These are phyloP conservation scores for Mycena citricolor DNA, from an alignment of 1,284 basidiomycete genomes.

Conservation along the genomic window DNA sequence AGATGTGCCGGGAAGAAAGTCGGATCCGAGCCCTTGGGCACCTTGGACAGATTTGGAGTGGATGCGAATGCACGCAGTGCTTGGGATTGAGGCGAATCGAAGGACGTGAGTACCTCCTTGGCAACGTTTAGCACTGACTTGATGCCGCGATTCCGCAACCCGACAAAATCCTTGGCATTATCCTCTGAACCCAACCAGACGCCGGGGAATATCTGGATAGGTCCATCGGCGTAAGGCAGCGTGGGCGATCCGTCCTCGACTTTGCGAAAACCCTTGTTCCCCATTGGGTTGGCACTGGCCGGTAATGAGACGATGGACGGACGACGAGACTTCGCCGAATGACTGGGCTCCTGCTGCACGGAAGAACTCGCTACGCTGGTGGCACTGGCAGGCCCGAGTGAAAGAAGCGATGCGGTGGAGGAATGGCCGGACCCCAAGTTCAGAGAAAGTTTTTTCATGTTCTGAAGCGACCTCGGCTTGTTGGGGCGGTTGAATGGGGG, in stretches of 20 bases:
- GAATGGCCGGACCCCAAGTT: slow-evolving; percentile 61
- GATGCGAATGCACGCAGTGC: slow-evolving; percentile 61
- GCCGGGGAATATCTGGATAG: slow-evolving; percentile 85
- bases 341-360: slow-evolving; percentile 27
- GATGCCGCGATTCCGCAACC: slow-evolving; percentile 73
- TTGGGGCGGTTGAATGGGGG: slow-evolving; percentile 42
- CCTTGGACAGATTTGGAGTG: slow-evolving; percentile 59
- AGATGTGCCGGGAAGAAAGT: slow-evolving; percentile 66
- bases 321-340: slow-evolving; percentile 44
- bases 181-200: slow-evolving; percentile 95
- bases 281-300: slow-evolving; percentile 37
- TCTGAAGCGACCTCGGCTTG: slow-evolving; percentile 48
- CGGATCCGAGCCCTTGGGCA: slow-evolving; percentile 37
- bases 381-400: slow-evolving; percentile 28
- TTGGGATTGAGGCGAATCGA: slow-evolving; percentile 50
- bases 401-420: slow-evolving; percentile 35
- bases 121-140: slow-evolving; percentile 91
- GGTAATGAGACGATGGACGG: slow-evolving; percentile 70
- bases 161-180: slow-evolving; percentile 79
- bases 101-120: slow-evolving; percentile 85
- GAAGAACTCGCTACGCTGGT: no score
- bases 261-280: slow-evolving; percentile 54
- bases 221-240: slow-evolving; percentile 81
- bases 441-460: slow-evolving; percentile 76
- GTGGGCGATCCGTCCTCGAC: slow-evolving; percentile 62